Evolutionary conservation across 2,329 filamentous ascomycete species (phyloP).

Genomic region (Colletotrichum gloeosporioides): DNA sequence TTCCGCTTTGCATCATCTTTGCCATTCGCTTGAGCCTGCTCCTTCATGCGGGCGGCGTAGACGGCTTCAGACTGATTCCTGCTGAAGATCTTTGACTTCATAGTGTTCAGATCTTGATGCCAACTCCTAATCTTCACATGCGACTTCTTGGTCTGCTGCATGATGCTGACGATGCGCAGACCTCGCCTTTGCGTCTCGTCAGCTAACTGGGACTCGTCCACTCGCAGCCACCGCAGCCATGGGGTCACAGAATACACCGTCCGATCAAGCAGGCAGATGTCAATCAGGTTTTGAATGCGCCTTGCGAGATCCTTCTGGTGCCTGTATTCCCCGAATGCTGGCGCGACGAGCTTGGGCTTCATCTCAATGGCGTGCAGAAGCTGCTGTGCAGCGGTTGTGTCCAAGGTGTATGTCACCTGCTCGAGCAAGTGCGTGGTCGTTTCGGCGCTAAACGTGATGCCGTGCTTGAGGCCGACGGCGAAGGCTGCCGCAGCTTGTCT

Average conservation of each 20-base stretch:
- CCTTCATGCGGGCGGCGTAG: neutral
- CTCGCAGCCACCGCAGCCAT: neutral
- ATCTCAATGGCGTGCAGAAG: neutral
- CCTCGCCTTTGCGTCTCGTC: neutral
- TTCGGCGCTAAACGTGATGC: constrained; percentile 34
- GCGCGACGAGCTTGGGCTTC: neutral
- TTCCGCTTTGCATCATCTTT: neutral
- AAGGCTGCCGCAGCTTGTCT: constrained; percentile 50
- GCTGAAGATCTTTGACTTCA: neutral
- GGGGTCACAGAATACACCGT: neutral
- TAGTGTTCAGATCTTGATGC: neutral
- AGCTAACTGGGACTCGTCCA: neutral
- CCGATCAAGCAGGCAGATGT: neutral
- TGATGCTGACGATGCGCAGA: neutral
- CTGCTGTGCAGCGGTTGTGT: neutral
- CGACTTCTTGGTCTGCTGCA: neutral
- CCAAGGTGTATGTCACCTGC: constrained; percentile 37
- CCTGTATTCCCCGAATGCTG: neutral
- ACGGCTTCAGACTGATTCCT: neutral
- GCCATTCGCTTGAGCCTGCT: neutral
- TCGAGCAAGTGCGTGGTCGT: constrained; percentile 45
- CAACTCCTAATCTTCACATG: neutral
- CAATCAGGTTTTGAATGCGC: constrained; percentile 1
- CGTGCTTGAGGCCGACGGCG: constrained; percentile 40
- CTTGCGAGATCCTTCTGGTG: neutral